Base-by-base conservation (phyloP, 345 rosid genomes). In the Eucalyptus sp. region DNA sequence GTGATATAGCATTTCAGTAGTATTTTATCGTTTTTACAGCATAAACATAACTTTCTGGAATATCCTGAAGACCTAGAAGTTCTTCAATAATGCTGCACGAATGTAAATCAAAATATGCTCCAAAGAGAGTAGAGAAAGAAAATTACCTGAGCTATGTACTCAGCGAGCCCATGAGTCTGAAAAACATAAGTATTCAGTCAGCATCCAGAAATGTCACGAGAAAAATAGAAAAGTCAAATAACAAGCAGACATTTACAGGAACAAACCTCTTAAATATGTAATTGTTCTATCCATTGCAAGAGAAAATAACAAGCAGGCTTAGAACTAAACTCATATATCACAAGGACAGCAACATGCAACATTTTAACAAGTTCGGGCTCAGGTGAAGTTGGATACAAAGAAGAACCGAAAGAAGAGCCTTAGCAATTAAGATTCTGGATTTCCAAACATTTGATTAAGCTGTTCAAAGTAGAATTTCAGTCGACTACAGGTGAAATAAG, bases 121-220 rank as follows among this genome's bases (percentile, higher is more conserved):
- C 46, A 87, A 3, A 87, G 58, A 89, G 31, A 76, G 90, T 56
- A 33, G 86, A 52, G 50, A 88, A 85, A n/a, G 87, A 88, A 80
- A 90, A 86, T 89, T 93, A 96, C 99, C 96, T 97, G 98, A 94
- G 99, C 99, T 89, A 98, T 96, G 90, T 96, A 98, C 93, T 97
- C 99, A n/a, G 99, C 99, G 91, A 97, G 95, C 76, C 99, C 99
- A 93, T 95, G 96, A 87, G 96, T 95, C 99, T 97, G 96, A 91
- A 95, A 29, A 25, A 89, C 86, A 91, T 66, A 80, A 90, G 89
- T 44, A 33, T 37, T 29, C 17, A 46, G 85, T 95, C 91, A 94
- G 18, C 86, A 83, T 87, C 37, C 84, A 76, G 29, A 31, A 58
- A 11, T 15, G 24, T 86, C 64, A 18, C 8, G 4, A 87, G 89